A percentile compares a stretch with the other conserved stretches of the same genome.
Evolutionary conservation across 495 filamentous ascomycete species (phyloP).

Genomic region (Evernia prunastri): DNA sequence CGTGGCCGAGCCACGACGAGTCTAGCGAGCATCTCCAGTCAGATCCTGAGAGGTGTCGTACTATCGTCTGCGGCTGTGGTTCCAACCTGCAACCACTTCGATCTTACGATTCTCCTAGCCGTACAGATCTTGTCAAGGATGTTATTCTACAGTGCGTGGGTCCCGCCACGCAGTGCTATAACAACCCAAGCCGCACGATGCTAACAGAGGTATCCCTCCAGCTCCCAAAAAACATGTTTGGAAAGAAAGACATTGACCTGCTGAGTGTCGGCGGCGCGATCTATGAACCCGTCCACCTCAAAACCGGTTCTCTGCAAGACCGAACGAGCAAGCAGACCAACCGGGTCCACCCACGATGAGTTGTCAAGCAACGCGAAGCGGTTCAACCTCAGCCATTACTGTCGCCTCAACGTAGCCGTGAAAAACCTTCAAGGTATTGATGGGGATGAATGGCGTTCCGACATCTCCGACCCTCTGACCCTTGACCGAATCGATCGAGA

Average conservation of each 20-base stretch:
- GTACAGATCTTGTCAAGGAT: background rate
- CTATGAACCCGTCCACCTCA: background rate
- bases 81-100: background rate
- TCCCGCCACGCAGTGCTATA: background rate
- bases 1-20: background rate
- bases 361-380: background rate
- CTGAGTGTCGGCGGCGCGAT: background rate
- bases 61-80: conserved; percentile 1
- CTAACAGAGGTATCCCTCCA: background rate
- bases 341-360: background rate
- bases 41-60: background rate
- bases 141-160: background rate
- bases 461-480: background rate
- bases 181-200: background rate
- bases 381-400: background rate
- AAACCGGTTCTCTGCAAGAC: background rate
- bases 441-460: background rate
- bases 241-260: background rate
- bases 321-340: background rate
- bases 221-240: background rate
- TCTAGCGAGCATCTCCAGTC: background rate
- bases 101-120: background rate
- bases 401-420: background rate
- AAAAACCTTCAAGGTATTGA: background rate
- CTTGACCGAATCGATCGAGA: background rate